phyloP scores from a whole-genome alignment of 176 grass and related monocot species.

The Oryza brachyantha region DNA sequence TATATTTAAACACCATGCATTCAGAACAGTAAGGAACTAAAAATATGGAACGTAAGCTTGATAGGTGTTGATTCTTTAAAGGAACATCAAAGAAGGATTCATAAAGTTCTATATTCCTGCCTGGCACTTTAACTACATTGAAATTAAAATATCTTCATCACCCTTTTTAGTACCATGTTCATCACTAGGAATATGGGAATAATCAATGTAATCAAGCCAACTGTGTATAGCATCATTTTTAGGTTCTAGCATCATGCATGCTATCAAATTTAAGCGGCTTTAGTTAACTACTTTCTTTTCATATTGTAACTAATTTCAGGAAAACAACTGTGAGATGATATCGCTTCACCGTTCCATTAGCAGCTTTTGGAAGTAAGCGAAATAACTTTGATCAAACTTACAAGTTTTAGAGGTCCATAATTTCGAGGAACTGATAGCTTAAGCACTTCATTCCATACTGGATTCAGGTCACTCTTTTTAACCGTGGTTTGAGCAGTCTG shows the following conservation, averaged over 20 bases:
- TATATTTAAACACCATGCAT: not conserved
- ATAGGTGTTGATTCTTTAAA: not conserved
- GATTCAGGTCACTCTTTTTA: constrained; percentile 86
- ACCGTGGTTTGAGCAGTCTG: constrained; percentile 86
- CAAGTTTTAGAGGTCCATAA: constrained; percentile 93
- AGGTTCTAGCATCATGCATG: not conserved
- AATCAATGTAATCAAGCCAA: not conserved
- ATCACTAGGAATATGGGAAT: not conserved
- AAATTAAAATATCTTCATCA: constrained; percentile 6
- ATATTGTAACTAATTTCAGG: constrained; percentile 8
- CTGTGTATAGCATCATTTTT: not conserved
- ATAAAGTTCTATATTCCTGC: not conserved
- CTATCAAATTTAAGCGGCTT: not conserved
- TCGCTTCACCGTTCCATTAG: not conserved
- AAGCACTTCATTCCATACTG: constrained; percentile 95
- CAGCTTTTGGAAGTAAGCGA: not conserved
- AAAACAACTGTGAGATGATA: not conserved
- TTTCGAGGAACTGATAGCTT: constrained; percentile 77
- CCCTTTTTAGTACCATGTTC: not conserved
- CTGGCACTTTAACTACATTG: not conserved
- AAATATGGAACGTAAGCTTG: not conserved
- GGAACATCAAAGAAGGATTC: not conserved
- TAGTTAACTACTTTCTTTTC: not conserved
- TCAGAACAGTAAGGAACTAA: not conserved
- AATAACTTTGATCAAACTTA: constrained; percentile 43